Conservation (phyloP, 2,329 filamentous ascomycete species). For the Xylaria sp. region DNA sequence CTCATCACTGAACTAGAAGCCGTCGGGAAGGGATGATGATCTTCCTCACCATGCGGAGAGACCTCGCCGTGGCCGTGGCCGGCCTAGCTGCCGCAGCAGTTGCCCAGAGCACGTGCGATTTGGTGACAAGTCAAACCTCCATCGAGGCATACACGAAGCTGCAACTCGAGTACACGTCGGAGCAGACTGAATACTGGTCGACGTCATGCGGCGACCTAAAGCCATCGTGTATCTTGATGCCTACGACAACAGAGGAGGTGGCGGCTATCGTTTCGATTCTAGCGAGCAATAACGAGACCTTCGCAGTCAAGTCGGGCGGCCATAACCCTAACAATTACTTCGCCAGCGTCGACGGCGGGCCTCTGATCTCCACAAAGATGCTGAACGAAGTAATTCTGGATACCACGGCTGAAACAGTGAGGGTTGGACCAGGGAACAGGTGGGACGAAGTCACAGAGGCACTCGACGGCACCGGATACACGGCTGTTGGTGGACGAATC, state of each 20-base stretch:
- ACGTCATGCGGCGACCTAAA: constrained; percentile 49
- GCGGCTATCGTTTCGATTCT: constrained; percentile 58
- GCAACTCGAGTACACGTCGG: constrained; percentile 43
- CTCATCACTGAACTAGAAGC: not conserved
- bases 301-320: constrained; percentile 63
- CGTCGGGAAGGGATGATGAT: constrained; percentile 25
- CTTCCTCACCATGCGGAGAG: constrained; percentile 22
- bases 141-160: constrained; percentile 44
- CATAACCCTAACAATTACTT: constrained; percentile 62
- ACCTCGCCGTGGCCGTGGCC: constrained; percentile 25
- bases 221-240: constrained; percentile 55
- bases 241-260: constrained; percentile 56
- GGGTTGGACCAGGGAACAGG: constrained; percentile 53
- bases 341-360: constrained; percentile 55
- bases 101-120: constrained; percentile 45
- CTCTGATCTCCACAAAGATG: constrained; percentile 55
- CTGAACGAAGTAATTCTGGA: constrained; percentile 50
- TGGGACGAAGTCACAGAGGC: constrained; percentile 49
- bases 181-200: constrained; percentile 54
- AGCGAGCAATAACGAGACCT: constrained; percentile 52
- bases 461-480: constrained; percentile 50
- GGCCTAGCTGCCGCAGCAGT: constrained; percentile 24
- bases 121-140: constrained; percentile 40
- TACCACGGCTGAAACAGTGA: constrained; percentile 44
- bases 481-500: constrained; percentile 51